Evolutionary conservation across 805 yeast genomes (phyloP).

Genomic region (Starmerella geochares): DNA sequence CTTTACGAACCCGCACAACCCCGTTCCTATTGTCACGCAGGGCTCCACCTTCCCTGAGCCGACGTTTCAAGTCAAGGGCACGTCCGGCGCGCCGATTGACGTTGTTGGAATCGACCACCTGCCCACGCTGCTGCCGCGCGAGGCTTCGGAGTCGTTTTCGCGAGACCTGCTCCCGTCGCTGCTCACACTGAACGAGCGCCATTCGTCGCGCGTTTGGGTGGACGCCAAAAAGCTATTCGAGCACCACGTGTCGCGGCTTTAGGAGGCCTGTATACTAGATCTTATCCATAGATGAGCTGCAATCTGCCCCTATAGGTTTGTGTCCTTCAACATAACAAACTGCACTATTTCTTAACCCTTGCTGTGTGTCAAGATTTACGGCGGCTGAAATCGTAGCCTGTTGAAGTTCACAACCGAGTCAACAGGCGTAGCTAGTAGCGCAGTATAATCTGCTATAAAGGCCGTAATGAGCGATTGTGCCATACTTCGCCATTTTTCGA

Average conservation of each 20-base stretch:
- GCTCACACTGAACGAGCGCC: conserved; percentile 71
- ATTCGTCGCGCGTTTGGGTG: conserved; percentile 80
- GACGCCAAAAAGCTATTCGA: conserved; percentile 77
- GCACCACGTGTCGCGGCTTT: conserved; percentile 68
- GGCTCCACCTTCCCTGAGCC: conserved; percentile 90
- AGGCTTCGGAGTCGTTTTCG: conserved; percentile 86
- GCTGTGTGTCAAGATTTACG: no score
- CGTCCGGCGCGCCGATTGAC: conserved; percentile 77
- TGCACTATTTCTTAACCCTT: no score
- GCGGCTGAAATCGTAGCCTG: no score
- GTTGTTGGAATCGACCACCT: conserved; percentile 94
- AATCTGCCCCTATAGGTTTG: no score
- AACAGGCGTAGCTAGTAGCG: no score
- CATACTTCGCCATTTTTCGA: no score
- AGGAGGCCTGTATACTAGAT: no score
- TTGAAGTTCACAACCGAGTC: no score
- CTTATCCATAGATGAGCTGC: no score
- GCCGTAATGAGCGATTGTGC: no score
- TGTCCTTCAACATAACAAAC: no score
- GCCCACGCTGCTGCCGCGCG: conserved; percentile 93
- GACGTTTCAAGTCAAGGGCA: conserved; percentile 64
- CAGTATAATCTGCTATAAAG: no score
- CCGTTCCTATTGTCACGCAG: conserved; percentile 82
- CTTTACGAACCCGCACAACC: conserved; percentile 97
- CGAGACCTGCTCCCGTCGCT: conserved; percentile 82